These are phyloP conservation scores for Fragaria ananassa DNA, from an alignment of 306 rosid species.

Conservation along the genomic window DNA sequence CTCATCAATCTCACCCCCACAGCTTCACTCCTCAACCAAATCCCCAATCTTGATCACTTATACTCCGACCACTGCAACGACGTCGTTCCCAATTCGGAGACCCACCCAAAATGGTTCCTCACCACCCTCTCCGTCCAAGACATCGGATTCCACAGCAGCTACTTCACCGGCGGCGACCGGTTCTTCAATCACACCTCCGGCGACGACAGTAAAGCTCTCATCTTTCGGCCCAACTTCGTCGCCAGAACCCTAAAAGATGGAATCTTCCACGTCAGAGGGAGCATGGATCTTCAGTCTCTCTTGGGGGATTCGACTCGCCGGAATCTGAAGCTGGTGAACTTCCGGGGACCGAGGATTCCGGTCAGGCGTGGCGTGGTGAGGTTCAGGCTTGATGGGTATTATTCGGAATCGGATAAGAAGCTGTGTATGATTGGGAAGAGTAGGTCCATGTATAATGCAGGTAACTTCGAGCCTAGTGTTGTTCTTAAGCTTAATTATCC, in stretches of 20 bases:
- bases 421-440: constrained; percentile 66
- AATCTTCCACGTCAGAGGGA: constrained; percentile 35
- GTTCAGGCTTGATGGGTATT: constrained; percentile 48
- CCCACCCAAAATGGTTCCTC: constrained; percentile 11
- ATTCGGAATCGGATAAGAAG: constrained; percentile 63
- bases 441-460: constrained; percentile 24
- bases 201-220: constrained; percentile 1
- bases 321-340: constrained; percentile 32
- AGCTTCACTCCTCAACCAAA: neutral
- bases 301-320: constrained; percentile 24
- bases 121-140: constrained; percentile 4
- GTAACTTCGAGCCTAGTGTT: constrained; percentile 24
- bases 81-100: constrained; percentile 41
- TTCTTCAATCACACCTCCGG: constrained; percentile 35
- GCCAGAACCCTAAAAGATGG: constrained; percentile 31
- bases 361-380: constrained; percentile 17
- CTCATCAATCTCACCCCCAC: constrained; percentile 24
- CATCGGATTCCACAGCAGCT: constrained; percentile 38
- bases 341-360: constrained; percentile 35
- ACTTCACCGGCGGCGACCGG: constrained; percentile 59
- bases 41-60: constrained; percentile 13
- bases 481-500: constrained; percentile 66
- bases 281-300: constrained; percentile 28
- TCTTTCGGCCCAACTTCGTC: constrained; percentile 24
- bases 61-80: constrained; percentile 52